Percentiles rank a stretch among this genome's conserved stretches.
These are phyloP conservation scores for Ustilago sp. DNA, from an alignment of 1,284 basidiomycete species.

Conservation along the genomic window DNA sequence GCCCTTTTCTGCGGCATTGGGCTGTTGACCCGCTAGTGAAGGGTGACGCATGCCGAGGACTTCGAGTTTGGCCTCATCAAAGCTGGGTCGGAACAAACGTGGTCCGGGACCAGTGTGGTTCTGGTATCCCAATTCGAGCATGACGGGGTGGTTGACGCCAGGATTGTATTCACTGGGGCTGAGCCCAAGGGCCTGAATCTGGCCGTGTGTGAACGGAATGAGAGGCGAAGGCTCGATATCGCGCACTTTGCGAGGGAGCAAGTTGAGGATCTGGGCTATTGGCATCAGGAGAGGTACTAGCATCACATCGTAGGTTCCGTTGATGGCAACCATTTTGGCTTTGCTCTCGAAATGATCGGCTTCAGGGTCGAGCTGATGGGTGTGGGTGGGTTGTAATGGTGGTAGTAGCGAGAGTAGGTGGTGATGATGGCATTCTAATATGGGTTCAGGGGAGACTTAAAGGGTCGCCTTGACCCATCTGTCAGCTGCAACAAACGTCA, in stretches of 20 bases:
- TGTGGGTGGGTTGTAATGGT: background rate
- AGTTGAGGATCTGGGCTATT: conserved; percentile 40
- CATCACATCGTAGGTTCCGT: conserved; percentile 53
- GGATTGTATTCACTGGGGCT: conserved; percentile 26
- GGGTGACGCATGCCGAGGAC: conserved; percentile 47
- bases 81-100: conserved; percentile 38
- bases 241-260: conserved; percentile 45
- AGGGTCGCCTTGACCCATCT: conserved; percentile 1
- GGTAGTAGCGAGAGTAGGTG: background rate
- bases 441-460: background rate
- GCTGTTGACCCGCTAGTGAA: conserved; percentile 26
- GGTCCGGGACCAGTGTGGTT: conserved; percentile 47
- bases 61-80: conserved; percentile 54
- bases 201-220: conserved; percentile 35
- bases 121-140: conserved; percentile 53
- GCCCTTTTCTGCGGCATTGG: conserved; percentile 30
- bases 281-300: conserved; percentile 47
- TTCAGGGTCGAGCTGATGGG: background rate
- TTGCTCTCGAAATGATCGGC: background rate
- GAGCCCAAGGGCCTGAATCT: conserved; percentile 35
- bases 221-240: conserved; percentile 42
- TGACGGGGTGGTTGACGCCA: conserved; percentile 35
- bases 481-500: conserved; percentile 4
- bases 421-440: background rate
- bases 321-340: conserved; percentile 45